Conservation (phyloP, 1,284 basidiomycete genomes). For the Blastosporella zonata region DNA sequence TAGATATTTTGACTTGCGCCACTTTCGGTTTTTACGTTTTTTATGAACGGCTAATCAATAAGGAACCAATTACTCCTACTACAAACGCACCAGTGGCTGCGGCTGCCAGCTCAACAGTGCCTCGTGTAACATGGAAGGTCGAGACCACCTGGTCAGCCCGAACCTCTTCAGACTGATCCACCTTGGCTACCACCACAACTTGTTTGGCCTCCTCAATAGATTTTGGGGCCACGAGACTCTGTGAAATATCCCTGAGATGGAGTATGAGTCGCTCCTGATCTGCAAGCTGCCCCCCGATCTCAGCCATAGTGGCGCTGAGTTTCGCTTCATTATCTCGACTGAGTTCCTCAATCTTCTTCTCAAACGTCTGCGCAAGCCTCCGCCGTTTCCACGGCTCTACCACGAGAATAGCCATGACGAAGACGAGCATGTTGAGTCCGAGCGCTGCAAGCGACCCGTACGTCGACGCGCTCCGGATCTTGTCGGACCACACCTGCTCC, state of each 20-base stretch:
- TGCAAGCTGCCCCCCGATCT: conserved; percentile 49
- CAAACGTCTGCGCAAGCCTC: conserved; percentile 81
- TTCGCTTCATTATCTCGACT: conserved; percentile 51
- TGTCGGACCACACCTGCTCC: conserved; percentile 97
- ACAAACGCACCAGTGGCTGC: conserved; percentile 33
- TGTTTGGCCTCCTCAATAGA: conserved; percentile 6
- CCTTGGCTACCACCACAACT: not conserved
- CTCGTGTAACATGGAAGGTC: conserved; percentile 13
- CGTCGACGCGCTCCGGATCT: conserved; percentile 89
- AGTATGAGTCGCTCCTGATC: conserved; percentile 42
- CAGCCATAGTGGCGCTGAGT: conserved; percentile 45
- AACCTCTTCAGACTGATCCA: conserved; percentile 3
- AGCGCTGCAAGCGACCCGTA: conserved; percentile 85
- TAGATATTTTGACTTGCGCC: not conserved
- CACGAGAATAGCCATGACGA: conserved; percentile 80
- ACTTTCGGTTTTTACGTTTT: not conserved
- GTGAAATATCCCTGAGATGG: conserved; percentile 25
- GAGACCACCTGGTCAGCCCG: conserved; percentile 8
- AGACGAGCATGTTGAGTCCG: conserved; percentile 84
- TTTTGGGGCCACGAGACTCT: conserved; percentile 13
- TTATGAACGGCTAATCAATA: conserved; percentile 17
- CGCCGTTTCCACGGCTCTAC: conserved; percentile 94
- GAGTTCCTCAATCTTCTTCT: conserved; percentile 79
- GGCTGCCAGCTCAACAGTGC: conserved; percentile 29
- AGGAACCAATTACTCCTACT: conserved; percentile 29